These are phyloP conservation scores for Bondarzewia mesenterica DNA, from an alignment of 1,284 basidiomycete genomes.

Conservation along the genomic window DNA sequence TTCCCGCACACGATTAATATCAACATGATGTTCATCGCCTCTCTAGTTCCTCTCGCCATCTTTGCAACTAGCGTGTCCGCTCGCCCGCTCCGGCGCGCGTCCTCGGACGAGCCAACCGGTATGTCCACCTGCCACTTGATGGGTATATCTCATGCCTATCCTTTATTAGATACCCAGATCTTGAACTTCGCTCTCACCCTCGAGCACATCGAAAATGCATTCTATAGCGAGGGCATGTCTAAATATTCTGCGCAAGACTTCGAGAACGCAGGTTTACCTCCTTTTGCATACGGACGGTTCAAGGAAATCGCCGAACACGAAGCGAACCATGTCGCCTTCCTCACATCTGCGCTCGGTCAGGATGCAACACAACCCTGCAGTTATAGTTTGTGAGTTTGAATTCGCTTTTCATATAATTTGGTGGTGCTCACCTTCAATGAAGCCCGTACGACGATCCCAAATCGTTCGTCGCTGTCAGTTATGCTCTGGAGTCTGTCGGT, in stretches of 20 bases:
- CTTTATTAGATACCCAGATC: conserved; percentile 26
- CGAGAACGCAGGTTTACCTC: conserved; percentile 38
- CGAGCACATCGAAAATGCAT: conserved; percentile 62
- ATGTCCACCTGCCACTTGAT: too few species aligned
- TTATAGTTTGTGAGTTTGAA: conserved; percentile 45
- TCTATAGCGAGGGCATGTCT: conserved; percentile 42
- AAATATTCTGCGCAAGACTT: conserved; percentile 45
- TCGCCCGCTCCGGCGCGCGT: conserved; percentile 5
- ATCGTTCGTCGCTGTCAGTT: conserved; percentile 44
- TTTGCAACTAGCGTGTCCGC: conserved; percentile 6
- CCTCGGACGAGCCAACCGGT: conserved; percentile 8
- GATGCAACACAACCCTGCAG: conserved; percentile 44
- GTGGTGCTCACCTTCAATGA: conserved; percentile 1
- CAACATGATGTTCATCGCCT: conserved; percentile 3
- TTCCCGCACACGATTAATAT: not conserved
- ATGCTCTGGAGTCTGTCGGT: conserved; percentile 53
- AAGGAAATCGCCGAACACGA: conserved; percentile 54
- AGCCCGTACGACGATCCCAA: conserved; percentile 37
- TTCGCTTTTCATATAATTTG: not conserved
- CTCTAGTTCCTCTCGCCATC: conserved; percentile 6
- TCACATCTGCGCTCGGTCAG: conserved; percentile 43
- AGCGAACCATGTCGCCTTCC: conserved; percentile 30
- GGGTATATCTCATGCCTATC: too few species aligned
- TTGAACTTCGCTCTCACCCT: conserved; percentile 59
- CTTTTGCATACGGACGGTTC: conserved; percentile 42